A percentile compares a stretch with the other conserved stretches of the same genome.
phyloP scores from a whole-genome alignment of 257 asterid species.

The Coffea eugenioides region DNA sequence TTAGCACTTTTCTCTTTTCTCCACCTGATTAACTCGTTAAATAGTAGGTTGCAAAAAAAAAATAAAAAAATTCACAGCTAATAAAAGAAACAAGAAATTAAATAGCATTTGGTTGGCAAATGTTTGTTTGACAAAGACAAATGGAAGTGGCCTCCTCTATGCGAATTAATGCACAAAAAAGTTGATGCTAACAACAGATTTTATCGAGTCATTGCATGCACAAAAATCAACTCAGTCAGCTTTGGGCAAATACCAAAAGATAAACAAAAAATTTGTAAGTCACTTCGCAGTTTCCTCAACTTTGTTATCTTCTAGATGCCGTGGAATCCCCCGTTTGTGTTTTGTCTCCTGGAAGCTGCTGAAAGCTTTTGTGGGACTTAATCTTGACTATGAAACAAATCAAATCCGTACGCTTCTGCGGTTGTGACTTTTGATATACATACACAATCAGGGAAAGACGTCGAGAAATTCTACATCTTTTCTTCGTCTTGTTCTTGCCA shows the following conservation, averaged over 20 bases:
- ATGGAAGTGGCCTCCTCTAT: neutral
- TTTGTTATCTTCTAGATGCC: conserved; percentile 18
- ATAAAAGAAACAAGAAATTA: neutral
- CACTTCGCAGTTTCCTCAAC: conserved; percentile 10
- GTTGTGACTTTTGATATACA: neutral
- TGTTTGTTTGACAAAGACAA: neutral
- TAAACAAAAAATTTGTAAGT: neutral
- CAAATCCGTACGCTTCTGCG: neutral
- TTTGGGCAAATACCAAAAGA: conserved; percentile 8
- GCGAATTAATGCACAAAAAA: neutral
- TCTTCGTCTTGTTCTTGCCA: neutral
- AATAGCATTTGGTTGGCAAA: neutral
- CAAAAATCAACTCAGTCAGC: conserved; percentile 13
- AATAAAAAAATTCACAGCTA: neutral
- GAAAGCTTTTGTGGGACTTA: neutral
- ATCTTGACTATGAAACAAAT: neutral
- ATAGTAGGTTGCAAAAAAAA: too few relatives aligned
- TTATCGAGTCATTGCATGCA: conserved; percentile 6
- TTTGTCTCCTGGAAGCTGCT: conserved; percentile 10
- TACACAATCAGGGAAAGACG: neutral
- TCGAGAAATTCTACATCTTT: neutral
- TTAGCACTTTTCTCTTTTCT: neutral
- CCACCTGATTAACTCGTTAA: neutral
- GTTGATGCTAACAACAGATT: neutral
- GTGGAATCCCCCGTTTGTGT: conserved; percentile 8